Percentiles rank a stretch among this genome's conserved stretches.
phyloP scores from a whole-genome alignment of 2,329 filamentous ascomycete genomes.

The Bisporella sp. region DNA sequence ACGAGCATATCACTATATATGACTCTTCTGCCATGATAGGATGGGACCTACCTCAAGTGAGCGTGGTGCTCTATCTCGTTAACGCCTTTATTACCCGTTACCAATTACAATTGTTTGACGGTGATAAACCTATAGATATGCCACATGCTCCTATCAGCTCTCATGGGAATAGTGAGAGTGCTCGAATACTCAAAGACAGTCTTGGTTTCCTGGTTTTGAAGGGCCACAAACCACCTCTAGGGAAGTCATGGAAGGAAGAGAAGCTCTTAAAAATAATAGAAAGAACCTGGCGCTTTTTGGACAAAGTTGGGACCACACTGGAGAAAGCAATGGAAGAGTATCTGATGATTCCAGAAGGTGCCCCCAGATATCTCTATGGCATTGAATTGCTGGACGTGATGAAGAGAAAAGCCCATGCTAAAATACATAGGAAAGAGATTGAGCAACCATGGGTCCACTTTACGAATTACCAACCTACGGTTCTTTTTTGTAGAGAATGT shows the following conservation, averaged over 20 bases:
- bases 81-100: too few relatives aligned
- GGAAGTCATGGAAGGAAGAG: background rate
- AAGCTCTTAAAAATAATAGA: background rate
- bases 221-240: background rate
- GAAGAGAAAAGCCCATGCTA: background rate
- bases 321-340: background rate
- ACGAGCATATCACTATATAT: too few relatives aligned
- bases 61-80: too few relatives aligned
- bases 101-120: too few relatives aligned
- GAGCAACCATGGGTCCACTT: background rate
- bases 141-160: too few relatives aligned
- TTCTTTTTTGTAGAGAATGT: background rate
- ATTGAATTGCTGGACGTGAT: background rate
- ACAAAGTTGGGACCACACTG: background rate
- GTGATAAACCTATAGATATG: too few relatives aligned
- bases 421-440: background rate
- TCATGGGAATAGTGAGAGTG: too few relatives aligned
- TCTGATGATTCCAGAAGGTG: background rate
- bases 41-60: too few relatives aligned
- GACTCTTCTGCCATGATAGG: too few relatives aligned
- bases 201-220: background rate
- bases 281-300: background rate
- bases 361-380: background rate
- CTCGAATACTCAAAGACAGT: too few relatives aligned
- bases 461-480: background rate